Evolutionary conservation across 805 yeast genomes (phyloP).

Genomic region (Pichia phayaonensis): DNA sequence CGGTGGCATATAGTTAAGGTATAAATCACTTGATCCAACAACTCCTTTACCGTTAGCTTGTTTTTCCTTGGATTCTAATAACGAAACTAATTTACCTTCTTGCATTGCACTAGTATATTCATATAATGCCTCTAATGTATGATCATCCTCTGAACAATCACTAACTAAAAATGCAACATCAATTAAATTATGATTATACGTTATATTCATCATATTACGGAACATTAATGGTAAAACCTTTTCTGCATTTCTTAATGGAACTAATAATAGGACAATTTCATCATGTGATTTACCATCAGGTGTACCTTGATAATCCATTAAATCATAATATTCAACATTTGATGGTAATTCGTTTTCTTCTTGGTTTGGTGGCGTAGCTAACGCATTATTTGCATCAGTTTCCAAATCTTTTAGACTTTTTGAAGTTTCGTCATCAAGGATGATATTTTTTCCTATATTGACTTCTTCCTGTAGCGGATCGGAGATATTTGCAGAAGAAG

Average conservation of each 20-base stretch:
- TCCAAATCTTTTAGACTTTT: background rate
- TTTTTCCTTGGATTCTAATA: slow-evolving; percentile 37
- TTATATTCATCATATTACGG: slow-evolving; percentile 76
- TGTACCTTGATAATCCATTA: slow-evolving; percentile 48
- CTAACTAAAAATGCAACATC: slow-evolving; percentile 77
- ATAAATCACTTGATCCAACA: slow-evolving; percentile 53
- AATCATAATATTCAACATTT: slow-evolving; percentile 42
- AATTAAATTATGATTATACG: slow-evolving; percentile 72
- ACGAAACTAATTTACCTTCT: slow-evolving; percentile 52
- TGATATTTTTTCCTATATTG: background rate
- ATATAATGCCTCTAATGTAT: slow-evolving; percentile 56
- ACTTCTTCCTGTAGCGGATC: too few species aligned
- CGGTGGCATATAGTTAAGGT: slow-evolving; percentile 60
- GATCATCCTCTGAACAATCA: slow-evolving; percentile 65
- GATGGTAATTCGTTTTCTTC: slow-evolving; percentile 4
- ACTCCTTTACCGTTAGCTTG: slow-evolving; percentile 29
- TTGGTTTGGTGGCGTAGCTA: slow-evolving; percentile 12
- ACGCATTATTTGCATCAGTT: slow-evolving; percentile 5
- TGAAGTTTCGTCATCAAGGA: background rate
- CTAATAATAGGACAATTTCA: slow-evolving; percentile 60
- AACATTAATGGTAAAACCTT: slow-evolving; percentile 74
- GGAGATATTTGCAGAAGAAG: background rate
- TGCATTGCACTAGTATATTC: slow-evolving; percentile 63
- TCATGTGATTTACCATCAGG: slow-evolving; percentile 40
- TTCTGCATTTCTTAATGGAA: slow-evolving; percentile 77